Evolutionary conservation across 1,284 basidiomycete species (phyloP).

Genomic region (Ustilago bromivora): DNA sequence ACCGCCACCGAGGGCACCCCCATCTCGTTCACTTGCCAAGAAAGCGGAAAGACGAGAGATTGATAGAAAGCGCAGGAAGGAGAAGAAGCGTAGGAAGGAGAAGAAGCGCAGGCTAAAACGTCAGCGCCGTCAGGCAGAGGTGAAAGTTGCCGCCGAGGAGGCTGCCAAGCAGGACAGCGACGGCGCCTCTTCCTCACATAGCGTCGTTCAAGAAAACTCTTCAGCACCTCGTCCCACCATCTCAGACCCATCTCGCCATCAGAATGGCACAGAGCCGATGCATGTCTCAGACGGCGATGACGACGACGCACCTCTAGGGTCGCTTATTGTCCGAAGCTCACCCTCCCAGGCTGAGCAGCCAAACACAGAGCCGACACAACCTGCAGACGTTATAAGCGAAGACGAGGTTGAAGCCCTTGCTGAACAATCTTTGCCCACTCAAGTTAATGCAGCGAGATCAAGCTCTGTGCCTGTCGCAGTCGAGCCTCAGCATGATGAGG

Average conservation of each 20-base stretch:
- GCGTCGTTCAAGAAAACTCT: background rate
- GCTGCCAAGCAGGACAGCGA: constrained; percentile 5
- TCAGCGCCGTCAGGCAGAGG: constrained; percentile 9
- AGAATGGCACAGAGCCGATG: background rate
- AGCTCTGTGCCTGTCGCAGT: constrained; percentile 17
- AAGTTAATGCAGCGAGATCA: constrained; percentile 5
- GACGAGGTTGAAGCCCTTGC: constrained; percentile 30
- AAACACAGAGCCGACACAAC: background rate
- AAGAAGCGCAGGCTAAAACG: constrained; percentile 12
- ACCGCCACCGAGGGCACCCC: constrained; percentile 2
- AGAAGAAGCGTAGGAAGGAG: constrained; percentile 16
- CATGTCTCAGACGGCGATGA: background rate
- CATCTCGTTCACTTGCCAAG: background rate
- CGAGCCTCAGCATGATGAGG: constrained; percentile 2
- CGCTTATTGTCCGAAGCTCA: constrained; percentile 2
- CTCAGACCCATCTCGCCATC: background rate
- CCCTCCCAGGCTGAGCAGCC: background rate
- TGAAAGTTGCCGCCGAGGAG: constrained; percentile 10
- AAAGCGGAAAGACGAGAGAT: constrained; percentile 1
- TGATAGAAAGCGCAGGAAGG: constrained; percentile 6
- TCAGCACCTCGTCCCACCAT: background rate
- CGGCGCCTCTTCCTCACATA: constrained; percentile 1
- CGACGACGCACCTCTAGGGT: constrained; percentile 18
- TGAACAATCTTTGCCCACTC: background rate
- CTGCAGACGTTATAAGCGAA: constrained; percentile 12